Base-by-base conservation (phyloP, 345 rosid species). In the Melaleuca quinquenervia region DNA sequence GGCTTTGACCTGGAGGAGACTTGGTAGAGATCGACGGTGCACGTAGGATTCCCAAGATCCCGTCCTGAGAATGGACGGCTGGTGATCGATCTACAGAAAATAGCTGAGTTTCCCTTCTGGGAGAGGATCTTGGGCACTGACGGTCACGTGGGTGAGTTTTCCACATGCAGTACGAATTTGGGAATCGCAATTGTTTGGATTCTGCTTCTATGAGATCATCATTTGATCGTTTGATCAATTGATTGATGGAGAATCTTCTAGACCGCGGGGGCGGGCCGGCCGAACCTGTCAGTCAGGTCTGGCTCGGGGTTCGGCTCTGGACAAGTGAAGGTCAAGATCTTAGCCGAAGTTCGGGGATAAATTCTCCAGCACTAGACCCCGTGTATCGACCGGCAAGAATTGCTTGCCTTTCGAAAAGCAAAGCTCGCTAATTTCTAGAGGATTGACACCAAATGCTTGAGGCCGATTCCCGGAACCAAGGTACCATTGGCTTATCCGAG, bases 281-380 rank as follows among this genome's bases (percentile, higher is more conserved):
- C 3, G 13, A 0, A 7, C 7, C 2, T 1, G 1, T 9, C 2
- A 0, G 12, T 70, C 1, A 0, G 13, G 13, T 70, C 1, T 2
- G 3, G 26, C 36, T 36, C 13, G 11, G 11, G 13, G 13, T 70
- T 0, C 4, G 3, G 26, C 36, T 36, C 13, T 6, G 11, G 48
- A 36, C 21, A 13, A 2, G 14, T 70, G 2, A 70, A 24, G 48
- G 7, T 8, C 3, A 2, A 32, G 80, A 44, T 36, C 26, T 0
- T 6, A 70, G 48, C 48, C 9, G 12, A 70, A 29, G 44, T 64
- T 4, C 11, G 1, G 29, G 44, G 76, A 20, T 15, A 36, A 15
- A 32, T 21, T 64, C 22, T 29, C 22, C 6, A 11, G 6, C 6
- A 9, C 53, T 52, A 6, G 6, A 52, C 7, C 20, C 20, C 20